A percentile compares a stretch with the other conserved stretches of the same genome.
phyloP scores from a whole-genome alignment of 371 early-diverging fungal species.

The Mucor sp. region DNA sequence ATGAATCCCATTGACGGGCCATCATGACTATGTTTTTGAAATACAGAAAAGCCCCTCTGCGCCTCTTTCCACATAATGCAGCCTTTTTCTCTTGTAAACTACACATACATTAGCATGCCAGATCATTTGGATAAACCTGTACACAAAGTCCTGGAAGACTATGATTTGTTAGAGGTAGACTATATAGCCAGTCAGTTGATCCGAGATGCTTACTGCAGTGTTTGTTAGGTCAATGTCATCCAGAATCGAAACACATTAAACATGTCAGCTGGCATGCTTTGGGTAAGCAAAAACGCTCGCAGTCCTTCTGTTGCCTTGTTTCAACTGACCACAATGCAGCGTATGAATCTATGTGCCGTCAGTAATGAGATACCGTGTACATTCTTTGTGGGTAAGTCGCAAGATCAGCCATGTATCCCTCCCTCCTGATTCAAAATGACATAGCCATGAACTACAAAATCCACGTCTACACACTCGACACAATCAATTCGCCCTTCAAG shows the following conservation, averaged over 20 bases:
- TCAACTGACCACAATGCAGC: slow-evolving; percentile 20
- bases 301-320: neutral
- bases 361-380: slow-evolving; percentile 41
- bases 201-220: neutral
- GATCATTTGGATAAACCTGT: slow-evolving; percentile 23
- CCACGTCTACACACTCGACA: slow-evolving; percentile 25
- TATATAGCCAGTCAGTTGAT: neutral
- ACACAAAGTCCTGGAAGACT: slow-evolving; percentile 22
- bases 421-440: neutral
- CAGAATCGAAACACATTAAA: slow-evolving; percentile 16
- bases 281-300: slow-evolving; percentile 15
- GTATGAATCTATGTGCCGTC: slow-evolving; percentile 48
- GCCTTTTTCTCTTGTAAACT: neutral
- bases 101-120: neutral
- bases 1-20: no score
- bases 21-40: no score
- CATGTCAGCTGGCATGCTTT: slow-evolving; percentile 15
- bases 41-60: neutral
- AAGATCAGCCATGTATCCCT: no score
- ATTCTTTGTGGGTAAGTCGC: slow-evolving; percentile 40
- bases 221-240: slow-evolving; percentile 16
- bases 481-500: slow-evolving; percentile 23
- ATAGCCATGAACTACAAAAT: slow-evolving; percentile 37
- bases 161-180: slow-evolving; percentile 24
- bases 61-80: neutral